phyloP scores from a whole-genome alignment of 805 yeast genomes.

The Wickerhamomyces sydowiorum region DNA sequence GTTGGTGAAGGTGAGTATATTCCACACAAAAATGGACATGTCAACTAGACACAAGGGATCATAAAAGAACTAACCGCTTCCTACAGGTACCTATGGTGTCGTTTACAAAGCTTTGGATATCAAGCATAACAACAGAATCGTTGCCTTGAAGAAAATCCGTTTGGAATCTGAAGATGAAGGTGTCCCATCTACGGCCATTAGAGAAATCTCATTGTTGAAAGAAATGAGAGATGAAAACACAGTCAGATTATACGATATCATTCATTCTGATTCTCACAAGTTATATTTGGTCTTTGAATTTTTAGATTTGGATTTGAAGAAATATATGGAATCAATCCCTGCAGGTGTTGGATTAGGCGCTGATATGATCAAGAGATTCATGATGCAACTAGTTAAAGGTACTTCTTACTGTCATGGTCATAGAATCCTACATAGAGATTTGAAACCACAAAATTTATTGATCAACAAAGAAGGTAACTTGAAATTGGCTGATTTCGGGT shows the following conservation, averaged over 20 bases:
- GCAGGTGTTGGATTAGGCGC: slow-evolving; percentile 86
- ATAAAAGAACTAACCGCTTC: too few species aligned
- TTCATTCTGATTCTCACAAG: slow-evolving; percentile 91
- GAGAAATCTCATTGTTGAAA: slow-evolving; percentile 91
- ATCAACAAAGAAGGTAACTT: slow-evolving; percentile 94
- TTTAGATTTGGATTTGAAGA: slow-evolving; percentile 89
- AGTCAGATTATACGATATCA: slow-evolving; percentile 86
- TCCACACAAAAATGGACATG: too few species aligned
- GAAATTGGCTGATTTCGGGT: slow-evolving; percentile 87
- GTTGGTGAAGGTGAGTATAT: slow-evolving; percentile 88
- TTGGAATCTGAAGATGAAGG: slow-evolving; percentile 97
- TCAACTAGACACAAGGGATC: neutral
- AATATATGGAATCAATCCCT: slow-evolving; percentile 94
- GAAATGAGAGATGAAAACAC: slow-evolving; percentile 93
- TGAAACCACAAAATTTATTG: slow-evolving; percentile 92
- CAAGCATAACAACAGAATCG: slow-evolving; percentile 86
- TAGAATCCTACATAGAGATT: slow-evolving; percentile 89
- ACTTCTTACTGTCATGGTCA: slow-evolving; percentile 92
- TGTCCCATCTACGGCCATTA: slow-evolving; percentile 95
- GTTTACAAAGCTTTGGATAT: slow-evolving; percentile 94
- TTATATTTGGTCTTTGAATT: slow-evolving; percentile 90
- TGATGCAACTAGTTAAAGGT: slow-evolving; percentile 89
- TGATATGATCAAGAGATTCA: slow-evolving; percentile 84
- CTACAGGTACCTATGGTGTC: slow-evolving; percentile 84
- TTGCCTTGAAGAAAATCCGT: slow-evolving; percentile 92